These are phyloP conservation scores for Dillenia turbinata DNA, from an alignment of 164 flowering plant species.

Conservation along the genomic window DNA sequence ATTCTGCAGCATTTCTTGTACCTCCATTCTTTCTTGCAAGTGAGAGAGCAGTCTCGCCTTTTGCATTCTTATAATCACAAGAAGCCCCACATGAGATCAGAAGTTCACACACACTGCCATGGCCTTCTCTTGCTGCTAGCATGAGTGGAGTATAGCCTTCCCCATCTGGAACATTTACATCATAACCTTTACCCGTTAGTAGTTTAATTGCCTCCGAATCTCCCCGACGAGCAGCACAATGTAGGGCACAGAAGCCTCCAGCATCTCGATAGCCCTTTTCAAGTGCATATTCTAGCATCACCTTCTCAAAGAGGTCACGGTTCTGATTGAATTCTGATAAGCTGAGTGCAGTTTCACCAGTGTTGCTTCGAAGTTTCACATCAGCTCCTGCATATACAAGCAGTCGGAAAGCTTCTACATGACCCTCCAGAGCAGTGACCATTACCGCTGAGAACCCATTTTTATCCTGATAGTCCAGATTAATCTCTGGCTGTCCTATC, in stretches of 20 bases:
- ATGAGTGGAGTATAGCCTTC: constrained; percentile 72
- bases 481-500: constrained; percentile 21
- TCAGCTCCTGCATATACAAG: constrained; percentile 71
- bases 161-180: constrained; percentile 43
- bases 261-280: constrained; percentile 36
- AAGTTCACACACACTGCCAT: constrained; percentile 41
- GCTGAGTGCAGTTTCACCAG: constrained; percentile 49
- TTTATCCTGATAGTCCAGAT: constrained; percentile 51
- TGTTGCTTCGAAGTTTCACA: constrained; percentile 38
- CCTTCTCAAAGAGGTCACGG: constrained; percentile 49
- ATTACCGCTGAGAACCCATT: constrained; percentile 55
- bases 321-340: constrained; percentile 32
- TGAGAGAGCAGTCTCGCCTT: constrained; percentile 57
- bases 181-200: constrained; percentile 51
- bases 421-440: constrained; percentile 56
- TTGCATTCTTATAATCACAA: constrained; percentile 29
- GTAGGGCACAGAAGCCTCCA: constrained; percentile 61
- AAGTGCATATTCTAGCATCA: constrained; percentile 65
- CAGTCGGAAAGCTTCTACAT: constrained; percentile 52
- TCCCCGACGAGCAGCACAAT: constrained; percentile 61
- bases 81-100: constrained; percentile 48
- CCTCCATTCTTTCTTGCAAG: constrained; percentile 34
- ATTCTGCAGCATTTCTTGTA: constrained; percentile 30
- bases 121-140: constrained; percentile 70
- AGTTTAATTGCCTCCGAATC: constrained; percentile 43